Evolutionary conservation across 2,329 filamentous ascomycete genomes (phyloP).

Genomic region (Fonsecaea pedrosoi): DNA sequence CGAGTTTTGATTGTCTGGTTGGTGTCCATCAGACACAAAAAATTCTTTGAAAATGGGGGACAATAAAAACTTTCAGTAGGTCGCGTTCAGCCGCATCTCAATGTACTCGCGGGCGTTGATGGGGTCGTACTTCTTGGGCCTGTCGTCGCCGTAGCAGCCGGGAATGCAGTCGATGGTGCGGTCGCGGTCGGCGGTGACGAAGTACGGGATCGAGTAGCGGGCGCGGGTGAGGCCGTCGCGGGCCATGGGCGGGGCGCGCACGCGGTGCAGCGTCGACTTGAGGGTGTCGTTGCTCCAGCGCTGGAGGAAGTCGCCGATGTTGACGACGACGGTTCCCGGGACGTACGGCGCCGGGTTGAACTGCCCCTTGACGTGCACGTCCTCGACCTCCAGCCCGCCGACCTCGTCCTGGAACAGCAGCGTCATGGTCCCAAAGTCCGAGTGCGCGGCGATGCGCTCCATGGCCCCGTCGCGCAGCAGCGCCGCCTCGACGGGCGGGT

Average conservation of each 20-base stretch:
- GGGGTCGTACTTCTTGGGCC: constrained; percentile 60
- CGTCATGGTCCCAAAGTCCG: constrained; percentile 57
- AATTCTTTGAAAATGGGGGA: too few species aligned
- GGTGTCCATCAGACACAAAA: too few species aligned
- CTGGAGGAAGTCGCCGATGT: constrained; percentile 62
- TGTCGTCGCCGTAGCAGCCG: constrained; percentile 51
- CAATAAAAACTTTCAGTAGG: constrained; percentile 6
- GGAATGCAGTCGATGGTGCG: constrained; percentile 54
- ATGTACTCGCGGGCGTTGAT: constrained; percentile 51
- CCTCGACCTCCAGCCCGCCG: constrained; percentile 56
- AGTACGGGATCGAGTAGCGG: constrained; percentile 45
- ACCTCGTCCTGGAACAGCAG: constrained; percentile 57
- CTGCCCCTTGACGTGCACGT: constrained; percentile 72
- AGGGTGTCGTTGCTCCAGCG: constrained; percentile 59
- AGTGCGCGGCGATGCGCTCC: constrained; percentile 43
- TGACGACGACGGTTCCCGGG: constrained; percentile 61
- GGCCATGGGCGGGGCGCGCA: constrained; percentile 41
- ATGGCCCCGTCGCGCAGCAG: constrained; percentile 44
- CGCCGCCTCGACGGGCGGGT: constrained; percentile 49
- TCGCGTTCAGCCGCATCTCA: constrained; percentile 42
- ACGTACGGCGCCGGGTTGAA: constrained; percentile 87
- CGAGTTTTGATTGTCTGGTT: neutral
- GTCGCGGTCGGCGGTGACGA: constrained; percentile 42
- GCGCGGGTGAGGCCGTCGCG: constrained; percentile 39
- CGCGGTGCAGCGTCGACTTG: constrained; percentile 60